Base-by-base conservation (phyloP, 768 basidiomycete genomes). In the Brasilioporus rufonigricans region DNA sequence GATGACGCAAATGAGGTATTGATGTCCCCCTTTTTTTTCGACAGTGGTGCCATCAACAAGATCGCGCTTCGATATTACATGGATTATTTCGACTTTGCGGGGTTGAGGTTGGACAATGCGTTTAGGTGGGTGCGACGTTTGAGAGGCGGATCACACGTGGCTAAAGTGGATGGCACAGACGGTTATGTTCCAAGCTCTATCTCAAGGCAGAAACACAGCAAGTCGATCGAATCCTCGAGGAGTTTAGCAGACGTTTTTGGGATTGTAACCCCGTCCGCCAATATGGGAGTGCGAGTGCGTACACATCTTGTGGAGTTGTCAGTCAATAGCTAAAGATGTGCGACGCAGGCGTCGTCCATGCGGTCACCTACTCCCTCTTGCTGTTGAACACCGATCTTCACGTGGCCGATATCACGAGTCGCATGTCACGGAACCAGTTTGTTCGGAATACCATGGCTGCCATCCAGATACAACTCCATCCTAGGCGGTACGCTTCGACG, bases 161-260 rank as follows among this genome's bases (percentile, higher is more conserved):
- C 38, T 54, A 35, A 56, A 2, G 13, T 18, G 38, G 32, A 24
- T 19, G 7, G 10, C 1, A 36, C 16, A 94, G 95, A 57, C 86
- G 86, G 23, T 75, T 99, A 12, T 98, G 95, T 67, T 86, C 86
- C 13, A 97, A 96, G 69, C 80, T 99, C 2, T 98, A 82, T 69
- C 80, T 99, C 55, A 95, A 93, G 71, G 97, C 86, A 2, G 97
- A 99, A 71, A 96, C 96, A 0, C 97, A 99, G 66, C 95, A 98
- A 73, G 89, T 99, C 40, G 97, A 98, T 70, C 86, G 97, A 40
- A 98, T 99, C 57, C 79, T 99, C 6, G 93, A 93, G 56, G 87
- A 86, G 58, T 98, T 99, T 63, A 91, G 91, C 63, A 77, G 84
- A 38, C 84, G 93, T 10, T 99, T 93, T 70, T 97, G 86, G 83